Conservation (phyloP, 495 filamentous ascomycete species). For the Podospora tetraspora region DNA sequence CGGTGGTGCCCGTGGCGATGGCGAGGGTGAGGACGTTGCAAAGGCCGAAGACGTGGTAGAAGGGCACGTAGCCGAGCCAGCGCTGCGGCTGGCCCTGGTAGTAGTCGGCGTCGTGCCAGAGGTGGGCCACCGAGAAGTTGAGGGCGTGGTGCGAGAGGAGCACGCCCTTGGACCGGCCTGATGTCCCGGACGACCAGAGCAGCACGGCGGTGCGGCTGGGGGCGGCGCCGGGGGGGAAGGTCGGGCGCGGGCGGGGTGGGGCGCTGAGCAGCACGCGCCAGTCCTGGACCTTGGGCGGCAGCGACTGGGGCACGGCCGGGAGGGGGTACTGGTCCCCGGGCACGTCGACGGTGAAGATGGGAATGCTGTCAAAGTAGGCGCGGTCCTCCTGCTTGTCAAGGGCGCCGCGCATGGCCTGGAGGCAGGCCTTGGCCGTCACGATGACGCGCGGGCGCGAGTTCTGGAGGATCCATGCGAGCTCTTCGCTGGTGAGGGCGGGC, state of each 20-base stretch:
- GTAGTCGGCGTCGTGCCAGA: constrained; percentile 36
- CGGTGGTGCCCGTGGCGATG: constrained; percentile 50
- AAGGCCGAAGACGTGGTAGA: constrained; percentile 35
- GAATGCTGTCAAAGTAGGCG: constrained; percentile 18
- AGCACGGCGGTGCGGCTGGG: constrained; percentile 39
- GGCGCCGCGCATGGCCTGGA: constrained; percentile 27
- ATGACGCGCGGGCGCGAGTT: constrained; percentile 29
- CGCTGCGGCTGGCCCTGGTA: constrained; percentile 45
- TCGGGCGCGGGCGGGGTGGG: background rate
- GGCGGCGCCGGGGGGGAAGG: constrained; percentile 10
- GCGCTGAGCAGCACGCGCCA: constrained; percentile 24
- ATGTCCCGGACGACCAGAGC: constrained; percentile 84
- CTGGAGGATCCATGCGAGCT: constrained; percentile 31
- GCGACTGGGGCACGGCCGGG: constrained; percentile 4
- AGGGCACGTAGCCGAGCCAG: constrained; percentile 43
- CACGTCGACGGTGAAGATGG: constrained; percentile 27
- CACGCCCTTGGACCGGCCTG: constrained; percentile 77
- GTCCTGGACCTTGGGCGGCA: background rate
- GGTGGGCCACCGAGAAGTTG: constrained; percentile 25
- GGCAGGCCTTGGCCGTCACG: constrained; percentile 28
- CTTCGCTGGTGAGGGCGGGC: constrained; percentile 33
- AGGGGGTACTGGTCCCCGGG: constrained; percentile 24
- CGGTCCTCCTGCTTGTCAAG: constrained; percentile 19
- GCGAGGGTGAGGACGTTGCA: constrained; percentile 50
- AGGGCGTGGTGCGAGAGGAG: constrained; percentile 58